Base-by-base conservation (phyloP, 2,329 filamentous ascomycete species). In the Trichoderma harzianum region DNA sequence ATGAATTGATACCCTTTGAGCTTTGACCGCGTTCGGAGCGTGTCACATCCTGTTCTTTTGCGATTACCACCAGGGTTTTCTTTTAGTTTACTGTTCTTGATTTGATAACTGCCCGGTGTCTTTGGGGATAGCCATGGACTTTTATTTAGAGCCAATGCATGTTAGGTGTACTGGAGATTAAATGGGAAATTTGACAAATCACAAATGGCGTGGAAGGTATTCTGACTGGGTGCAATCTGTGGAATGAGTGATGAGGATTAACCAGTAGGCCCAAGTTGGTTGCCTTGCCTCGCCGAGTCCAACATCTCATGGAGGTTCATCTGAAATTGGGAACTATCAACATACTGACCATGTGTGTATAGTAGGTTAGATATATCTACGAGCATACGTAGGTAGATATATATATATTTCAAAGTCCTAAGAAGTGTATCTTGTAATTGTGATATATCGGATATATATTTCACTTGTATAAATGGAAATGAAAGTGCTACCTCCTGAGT, bases 1-100 rank as follows among this genome's bases (percentile, higher is more conserved):
- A 53, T 60, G 58, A 30, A 36, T 70, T 70, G 67, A 70, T 70
- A 70, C 67, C 67, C 67, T 70, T 34, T 63, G 30, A 70, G 67
- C 55, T 70, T 70, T 70, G 43, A 63, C 58, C 36, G 58, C 43
- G 67, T 63, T 61, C 7, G 57, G 57, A 34, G 28, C 58, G 43
- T 47, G 58, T 62, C 32, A 58, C 43, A 39, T 53, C 39, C 39
- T 16, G 43, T 70, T 64, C 30, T 21, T 26, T 55, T 28, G 26
- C 12, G 16, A 4, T 69, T 53, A 18, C 7, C 26, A 39, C 8
- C 47, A 18, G 26, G 55, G 21, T 6, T 30, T 14, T 30, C 43
- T 12, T 53, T 43, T 67, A 11, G 28, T 57, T 39, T 55, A 8
- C 7, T 10, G 67, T 36, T 43, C 21, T 62, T 24, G 28, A 51